Evolutionary conservation across 2,329 filamentous ascomycete genomes (phyloP).

Genomic region (Aureobasidium musti): DNA sequence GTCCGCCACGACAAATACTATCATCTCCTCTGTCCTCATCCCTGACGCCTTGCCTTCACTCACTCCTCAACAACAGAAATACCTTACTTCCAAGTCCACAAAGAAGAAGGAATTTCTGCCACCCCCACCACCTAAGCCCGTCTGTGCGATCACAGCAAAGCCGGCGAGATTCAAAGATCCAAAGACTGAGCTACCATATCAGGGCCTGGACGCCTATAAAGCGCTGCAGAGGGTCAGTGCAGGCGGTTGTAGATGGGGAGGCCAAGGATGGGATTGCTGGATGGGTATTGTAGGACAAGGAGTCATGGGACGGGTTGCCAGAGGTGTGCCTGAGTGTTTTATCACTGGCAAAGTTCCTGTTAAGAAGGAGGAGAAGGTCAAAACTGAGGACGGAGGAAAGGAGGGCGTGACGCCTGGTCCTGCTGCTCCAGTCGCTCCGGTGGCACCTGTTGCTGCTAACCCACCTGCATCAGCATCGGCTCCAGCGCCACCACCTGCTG

Average conservation of each 20-base stretch:
- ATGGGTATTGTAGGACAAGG: constrained; percentile 60
- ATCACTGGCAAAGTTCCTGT: constrained; percentile 27
- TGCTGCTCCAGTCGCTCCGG: background rate
- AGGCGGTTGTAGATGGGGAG: constrained; percentile 76
- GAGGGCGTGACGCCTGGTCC: background rate
- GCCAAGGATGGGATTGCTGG: constrained; percentile 77
- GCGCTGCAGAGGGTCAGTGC: constrained; percentile 73
- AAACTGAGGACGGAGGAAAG: constrained; percentile 2
- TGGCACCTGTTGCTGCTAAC: background rate
- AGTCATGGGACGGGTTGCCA: constrained; percentile 59
- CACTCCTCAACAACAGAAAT: constrained; percentile 52
- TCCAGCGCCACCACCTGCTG: background rate
- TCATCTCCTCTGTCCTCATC: constrained; percentile 60
- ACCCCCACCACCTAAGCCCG: constrained; percentile 40
- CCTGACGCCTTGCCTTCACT: constrained; percentile 53
- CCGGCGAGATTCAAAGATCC: constrained; percentile 84
- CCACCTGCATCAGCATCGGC: background rate
- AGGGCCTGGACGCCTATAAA: constrained; percentile 75
- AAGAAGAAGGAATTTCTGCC: constrained; percentile 43
- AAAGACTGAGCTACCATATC: constrained; percentile 77
- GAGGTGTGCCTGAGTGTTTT: constrained; percentile 80
- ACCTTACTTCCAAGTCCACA: constrained; percentile 55
- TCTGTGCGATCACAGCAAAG: constrained; percentile 81
- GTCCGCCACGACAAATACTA: constrained; percentile 34
- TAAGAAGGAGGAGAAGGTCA: constrained; percentile 19